Evolutionary conservation across 1,284 basidiomycete genomes (phyloP), one percentile per base, ranked within the genome.

Genomic region (Athelia psychrophila): DNA sequence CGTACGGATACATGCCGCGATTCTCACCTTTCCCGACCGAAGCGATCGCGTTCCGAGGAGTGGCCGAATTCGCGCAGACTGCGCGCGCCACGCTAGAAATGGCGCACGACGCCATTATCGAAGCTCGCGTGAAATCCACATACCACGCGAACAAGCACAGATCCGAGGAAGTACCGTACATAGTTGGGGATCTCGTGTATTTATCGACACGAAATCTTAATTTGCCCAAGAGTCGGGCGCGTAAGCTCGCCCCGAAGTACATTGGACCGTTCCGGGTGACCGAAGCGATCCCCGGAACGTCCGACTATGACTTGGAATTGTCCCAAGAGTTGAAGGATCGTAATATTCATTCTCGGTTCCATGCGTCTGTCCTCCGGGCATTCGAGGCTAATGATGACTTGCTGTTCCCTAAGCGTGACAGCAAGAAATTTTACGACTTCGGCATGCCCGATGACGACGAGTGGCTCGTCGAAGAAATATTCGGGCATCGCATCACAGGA

Each of bases 181-280:
- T 33, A 2, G 53, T 45, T 1, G 68, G 69, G 0, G 53, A 63
- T 8, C 24, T 61, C 1, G 69, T 68, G 0, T 74, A 72, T 36
- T 47, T 74, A 8, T 68, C 66, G 0, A 74, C 70, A 0, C 51
- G 62, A 44, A 71, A 75, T 48, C 52, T 75, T 1, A 27, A 48
- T 2, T 33, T 74, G 0, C 70, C 70, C 0, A 69, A 68, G 46
- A 66, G 64, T 2, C 22, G 62, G 0, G 70, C 64, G 0, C 32
- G 54, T 1, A 72, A 73, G 38, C 53, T 73, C 2, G 22, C 62
- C 3, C 70, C 70, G 0, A 60, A 60, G 19, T 73, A 57, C 53
- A 61, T 73, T 0, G 67, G 70, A 0, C 71, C 68, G 1, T 73
- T 62, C 46, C 47, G 40, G 40, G 58, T 71, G 0, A 2, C 56